Conservation (phyloP, 768 basidiomycete species). For the Russula olivacea region DNA sequence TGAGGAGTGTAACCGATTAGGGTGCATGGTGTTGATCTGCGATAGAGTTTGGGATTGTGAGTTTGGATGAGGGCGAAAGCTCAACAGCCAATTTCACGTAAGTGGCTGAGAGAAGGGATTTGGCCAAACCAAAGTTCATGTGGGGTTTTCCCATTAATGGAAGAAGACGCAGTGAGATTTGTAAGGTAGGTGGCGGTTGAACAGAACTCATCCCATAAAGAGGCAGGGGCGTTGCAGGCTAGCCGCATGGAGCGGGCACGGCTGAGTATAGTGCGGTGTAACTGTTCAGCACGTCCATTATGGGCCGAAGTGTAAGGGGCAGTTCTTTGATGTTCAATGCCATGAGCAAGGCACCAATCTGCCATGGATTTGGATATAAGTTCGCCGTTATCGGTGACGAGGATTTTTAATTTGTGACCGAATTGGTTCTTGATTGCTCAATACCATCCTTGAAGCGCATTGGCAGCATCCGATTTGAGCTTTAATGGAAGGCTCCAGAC, state of each 20-base stretch:
- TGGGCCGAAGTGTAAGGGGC: too few species aligned
- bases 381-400: neutral
- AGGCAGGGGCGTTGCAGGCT: neutral
- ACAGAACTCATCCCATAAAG: neutral
- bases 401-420: neutral
- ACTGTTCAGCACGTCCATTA: too few species aligned
- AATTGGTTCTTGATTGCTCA: neutral
- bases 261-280: too few species aligned
- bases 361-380: neutral
- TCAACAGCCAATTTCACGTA: too few species aligned
- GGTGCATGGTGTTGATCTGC: too few species aligned
- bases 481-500: neutral
- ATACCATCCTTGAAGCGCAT: neutral
- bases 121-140: neutral
- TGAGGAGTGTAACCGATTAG: too few species aligned
- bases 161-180: neutral
- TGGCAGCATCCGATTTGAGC: neutral
- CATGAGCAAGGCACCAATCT: neutral
- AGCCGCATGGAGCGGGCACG: neutral
- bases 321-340: neutral
- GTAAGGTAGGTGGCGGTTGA: neutral
- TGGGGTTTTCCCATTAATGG: accelerated
- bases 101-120: neutral
- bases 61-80: too few species aligned
- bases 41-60: too few species aligned